Evolutionary conservation across 2,329 filamentous ascomycete species (phyloP).

Genomic region (Phyllosticta citrichinensis): DNA sequence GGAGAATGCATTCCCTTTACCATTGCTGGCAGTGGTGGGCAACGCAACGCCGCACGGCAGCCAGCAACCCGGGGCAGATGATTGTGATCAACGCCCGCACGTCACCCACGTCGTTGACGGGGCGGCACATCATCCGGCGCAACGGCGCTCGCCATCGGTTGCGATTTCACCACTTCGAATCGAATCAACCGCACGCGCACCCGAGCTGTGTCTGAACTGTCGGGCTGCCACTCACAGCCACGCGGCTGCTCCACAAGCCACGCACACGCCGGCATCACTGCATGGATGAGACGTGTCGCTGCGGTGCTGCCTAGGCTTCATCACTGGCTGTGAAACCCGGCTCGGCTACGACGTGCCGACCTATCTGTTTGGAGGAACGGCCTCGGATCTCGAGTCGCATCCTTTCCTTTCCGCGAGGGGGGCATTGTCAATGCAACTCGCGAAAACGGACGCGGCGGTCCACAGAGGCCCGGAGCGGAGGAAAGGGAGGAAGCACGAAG

Average conservation of each 20-base stretch:
- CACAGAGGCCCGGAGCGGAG: neutral
- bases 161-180: neutral
- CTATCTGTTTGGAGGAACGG: neutral
- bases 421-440: neutral
- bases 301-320: conserved; percentile 11
- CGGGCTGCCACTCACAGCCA: neutral
- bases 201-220: neutral
- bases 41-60: neutral
- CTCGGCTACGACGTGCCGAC: neutral
- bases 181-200: conserved; percentile 1
- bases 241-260: conserved; percentile 8
- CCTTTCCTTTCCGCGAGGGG: conserved; percentile 1
- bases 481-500: neutral
- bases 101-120: conserved; percentile 1
- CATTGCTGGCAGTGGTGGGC: neutral
- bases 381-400: neutral
- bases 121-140: neutral
- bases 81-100: conserved; percentile 5
- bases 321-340: conserved; percentile 4
- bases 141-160: neutral
- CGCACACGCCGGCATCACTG: conserved; percentile 12
- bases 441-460: neutral
- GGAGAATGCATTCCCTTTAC: neutral
- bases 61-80: conserved; percentile 1
- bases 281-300: conserved; percentile 10